These are phyloP conservation scores for Blastocystis sp. DNA, from an alignment of 352 stramenopile genomes.

Conservation along the genomic window DNA sequence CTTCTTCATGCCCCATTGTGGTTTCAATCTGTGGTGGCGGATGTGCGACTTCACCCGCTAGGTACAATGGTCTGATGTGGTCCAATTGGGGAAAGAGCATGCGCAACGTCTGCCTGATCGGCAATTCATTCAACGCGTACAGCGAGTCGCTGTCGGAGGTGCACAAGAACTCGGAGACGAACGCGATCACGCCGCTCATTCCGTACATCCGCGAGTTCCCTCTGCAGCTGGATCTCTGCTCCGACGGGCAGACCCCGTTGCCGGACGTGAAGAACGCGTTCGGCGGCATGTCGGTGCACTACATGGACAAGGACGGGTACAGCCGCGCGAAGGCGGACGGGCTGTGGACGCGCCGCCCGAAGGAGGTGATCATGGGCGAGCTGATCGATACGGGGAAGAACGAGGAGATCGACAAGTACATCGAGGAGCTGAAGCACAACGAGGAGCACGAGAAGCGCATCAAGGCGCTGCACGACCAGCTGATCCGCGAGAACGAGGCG, in stretches of 20 bases:
- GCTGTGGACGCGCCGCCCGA: conserved; percentile 45
- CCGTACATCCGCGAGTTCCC: conserved; percentile 37
- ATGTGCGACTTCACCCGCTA: background rate
- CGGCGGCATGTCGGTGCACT: conserved; percentile 27
- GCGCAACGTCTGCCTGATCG: conserved; percentile 47
- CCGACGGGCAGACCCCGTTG: conserved; percentile 15
- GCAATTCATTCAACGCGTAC: conserved; percentile 55
- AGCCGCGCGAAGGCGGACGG: background rate
- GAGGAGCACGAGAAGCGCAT: conserved; percentile 65
- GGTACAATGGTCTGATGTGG: conserved; percentile 69
- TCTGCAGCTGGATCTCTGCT: conserved; percentile 39
- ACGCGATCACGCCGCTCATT: conserved; percentile 59
- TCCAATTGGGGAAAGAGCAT: conserved; percentile 66
- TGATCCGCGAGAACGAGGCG: background rate
- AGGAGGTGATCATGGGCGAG: conserved; percentile 61
- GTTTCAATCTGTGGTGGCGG: conserved; percentile 33
- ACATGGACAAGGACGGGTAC: background rate
- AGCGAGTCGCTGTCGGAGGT: background rate
- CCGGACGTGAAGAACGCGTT: conserved; percentile 50
- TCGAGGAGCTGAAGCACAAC: conserved; percentile 64
- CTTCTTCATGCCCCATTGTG: conserved; percentile 66
- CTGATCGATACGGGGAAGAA: conserved; percentile 39
- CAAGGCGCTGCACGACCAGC: conserved; percentile 39
- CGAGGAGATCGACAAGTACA: conserved; percentile 55
- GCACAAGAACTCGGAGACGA: conserved; percentile 23